A percentile compares a stretch with the other conserved stretches of the same genome.
These are phyloP conservation scores for Phialemoniopsis sp. DNA, from an alignment of 2,329 filamentous ascomycete genomes.

Conservation along the genomic window DNA sequence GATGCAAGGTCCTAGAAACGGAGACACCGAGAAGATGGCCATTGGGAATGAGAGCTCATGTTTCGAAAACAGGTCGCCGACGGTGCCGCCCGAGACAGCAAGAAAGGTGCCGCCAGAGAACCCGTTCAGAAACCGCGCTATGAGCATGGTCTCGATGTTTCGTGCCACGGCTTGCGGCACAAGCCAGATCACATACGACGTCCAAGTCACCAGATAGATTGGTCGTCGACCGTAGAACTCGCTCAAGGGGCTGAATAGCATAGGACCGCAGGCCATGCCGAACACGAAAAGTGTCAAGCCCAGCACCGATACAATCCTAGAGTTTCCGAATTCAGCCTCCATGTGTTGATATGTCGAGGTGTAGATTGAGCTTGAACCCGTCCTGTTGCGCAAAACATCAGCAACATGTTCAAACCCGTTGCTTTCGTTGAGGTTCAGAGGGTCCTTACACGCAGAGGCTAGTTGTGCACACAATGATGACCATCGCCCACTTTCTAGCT, in stretches of 20 bases:
- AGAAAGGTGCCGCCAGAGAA: slow-evolving; percentile 65
- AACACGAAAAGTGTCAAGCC: slow-evolving; percentile 55
- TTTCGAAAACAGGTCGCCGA: slow-evolving; percentile 40
- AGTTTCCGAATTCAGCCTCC: background rate
- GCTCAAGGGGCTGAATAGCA: slow-evolving; percentile 52
- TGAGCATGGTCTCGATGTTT: slow-evolving; percentile 60
- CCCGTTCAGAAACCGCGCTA: slow-evolving; percentile 60
- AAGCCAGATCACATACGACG: slow-evolving; percentile 63
- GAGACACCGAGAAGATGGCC: background rate
- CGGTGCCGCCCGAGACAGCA: slow-evolving; percentile 51
- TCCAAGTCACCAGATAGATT: slow-evolving; percentile 64
- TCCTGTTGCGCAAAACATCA: too few species aligned
- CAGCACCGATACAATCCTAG: slow-evolving; percentile 27
- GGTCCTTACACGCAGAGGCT: background rate
- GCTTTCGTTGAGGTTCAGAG: too few species aligned
- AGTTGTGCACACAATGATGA: background rate
- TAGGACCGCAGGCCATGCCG: slow-evolving; percentile 33
- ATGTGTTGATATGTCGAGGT: background rate
- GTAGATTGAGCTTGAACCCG: too few species aligned
- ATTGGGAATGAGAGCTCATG: background rate
- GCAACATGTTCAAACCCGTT: too few species aligned
- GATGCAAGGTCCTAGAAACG: background rate
- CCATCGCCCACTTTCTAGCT: background rate
- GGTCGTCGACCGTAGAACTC: slow-evolving; percentile 63
- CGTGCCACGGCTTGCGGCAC: slow-evolving; percentile 60